Evolutionary conservation across 1,139 yeast species (phyloP), one percentile per base, ranked within the genome.

Genomic region (Hyphopichia burtonii): DNA sequence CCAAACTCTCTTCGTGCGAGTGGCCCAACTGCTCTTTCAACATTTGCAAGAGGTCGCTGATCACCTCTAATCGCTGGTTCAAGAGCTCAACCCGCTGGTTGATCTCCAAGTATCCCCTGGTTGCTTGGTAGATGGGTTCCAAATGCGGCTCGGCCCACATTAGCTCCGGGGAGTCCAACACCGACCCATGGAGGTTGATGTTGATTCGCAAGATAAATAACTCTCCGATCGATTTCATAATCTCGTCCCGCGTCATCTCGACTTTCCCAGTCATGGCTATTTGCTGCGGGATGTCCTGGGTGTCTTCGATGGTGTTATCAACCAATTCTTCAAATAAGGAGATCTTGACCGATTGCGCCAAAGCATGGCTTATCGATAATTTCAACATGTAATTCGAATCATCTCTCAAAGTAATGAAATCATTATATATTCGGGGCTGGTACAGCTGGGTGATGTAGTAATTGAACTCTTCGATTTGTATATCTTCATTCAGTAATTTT

Each of bases 131-230:
- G 43, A 91, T 90, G 1, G 99, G 99, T 60, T 93, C 98, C 45
- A 93, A 71, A 56, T 91, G 96, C 1, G 99, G 99, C 58, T 93
- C 98, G 0, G 96, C 83, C 99, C 99, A 93, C 96, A 93, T 90
- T 44, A 93, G 78, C 61, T 93, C 98, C 0, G 99, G 99, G 1
- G 96, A 87, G 60, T 93, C 99, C 48, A 93, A 69, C 18, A 93
- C 94, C 2, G 97, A 89, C 1, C 98, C 98, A 65, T 93, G 98
- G 47, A 93, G 71, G 58, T 93, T 93, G 51, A 90, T 88, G 61
- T 86, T 89, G 45, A 93, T 93, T 46, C 99, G 72, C 50, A 93
- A 70, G 45, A 93, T 93, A 62, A 93, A 93, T 48, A 93, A 74
- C 61, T 93, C 98, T 15, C 99, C 99, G 45, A 93, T 93, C 43